These are phyloP conservation scores for Trichoderma atrobrunneum DNA, from an alignment of 2,329 filamentous ascomycete species.

Conservation along the genomic window DNA sequence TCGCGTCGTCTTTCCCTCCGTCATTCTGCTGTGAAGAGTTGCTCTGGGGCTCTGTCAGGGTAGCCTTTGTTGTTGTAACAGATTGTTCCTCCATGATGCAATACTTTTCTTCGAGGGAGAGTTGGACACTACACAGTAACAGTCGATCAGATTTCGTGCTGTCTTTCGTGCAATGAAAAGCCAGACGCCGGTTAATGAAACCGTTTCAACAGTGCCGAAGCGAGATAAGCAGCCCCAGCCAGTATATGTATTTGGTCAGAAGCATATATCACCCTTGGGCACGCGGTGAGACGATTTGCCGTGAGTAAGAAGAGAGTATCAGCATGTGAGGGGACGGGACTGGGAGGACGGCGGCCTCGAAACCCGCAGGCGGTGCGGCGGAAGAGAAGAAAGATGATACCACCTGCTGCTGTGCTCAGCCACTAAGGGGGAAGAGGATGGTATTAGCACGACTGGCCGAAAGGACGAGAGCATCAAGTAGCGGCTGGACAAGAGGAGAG, in stretches of 20 bases:
- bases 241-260: neutral
- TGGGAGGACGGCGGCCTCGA: constrained; percentile 1
- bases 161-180: neutral
- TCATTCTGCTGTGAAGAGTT: constrained; percentile 34
- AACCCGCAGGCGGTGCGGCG: neutral
- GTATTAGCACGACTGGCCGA: constrained; percentile 13
- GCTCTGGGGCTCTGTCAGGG: constrained; percentile 23
- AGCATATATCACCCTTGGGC: neutral
- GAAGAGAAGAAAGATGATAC: constrained; percentile 11
- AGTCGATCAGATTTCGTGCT: neutral
- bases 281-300: neutral
- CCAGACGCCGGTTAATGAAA: neutral
- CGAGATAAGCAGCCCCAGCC: neutral
- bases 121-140: neutral
- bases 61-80: constrained; percentile 5
- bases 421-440: constrained; percentile 2
- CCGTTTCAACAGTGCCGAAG: neutral
- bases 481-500: constrained; percentile 21
- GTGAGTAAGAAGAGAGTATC: neutral
- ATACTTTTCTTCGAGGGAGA: neutral
- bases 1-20: constrained; percentile 41
- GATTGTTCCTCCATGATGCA: constrained; percentile 18
- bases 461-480: constrained; percentile 18
- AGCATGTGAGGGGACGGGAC: constrained; percentile 2
- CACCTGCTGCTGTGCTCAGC: constrained; percentile 17